Conservation (phyloP, 176 grass and related monocot genomes). For the Triticum urartu region DNA sequence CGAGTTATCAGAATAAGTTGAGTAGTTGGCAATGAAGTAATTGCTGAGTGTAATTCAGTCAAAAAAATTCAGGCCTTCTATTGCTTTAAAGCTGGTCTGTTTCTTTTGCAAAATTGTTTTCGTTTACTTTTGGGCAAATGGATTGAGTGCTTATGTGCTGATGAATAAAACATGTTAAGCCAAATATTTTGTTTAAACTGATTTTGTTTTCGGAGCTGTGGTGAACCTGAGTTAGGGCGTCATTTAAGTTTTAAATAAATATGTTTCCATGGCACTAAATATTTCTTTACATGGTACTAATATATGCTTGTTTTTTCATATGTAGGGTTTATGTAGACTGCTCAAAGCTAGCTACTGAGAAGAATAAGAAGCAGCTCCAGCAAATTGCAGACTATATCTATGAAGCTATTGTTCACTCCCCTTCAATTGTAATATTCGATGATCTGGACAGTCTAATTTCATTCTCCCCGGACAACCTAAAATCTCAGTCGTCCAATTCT, state of each 20-base stretch:
- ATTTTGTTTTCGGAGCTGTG: background rate
- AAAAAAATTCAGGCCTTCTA: background rate
- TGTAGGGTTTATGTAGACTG: constrained; percentile 72
- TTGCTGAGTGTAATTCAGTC: background rate
- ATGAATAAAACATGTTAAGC: background rate
- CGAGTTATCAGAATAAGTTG: background rate
- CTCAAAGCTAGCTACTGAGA: constrained; percentile 76
- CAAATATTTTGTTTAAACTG: constrained; percentile 1
- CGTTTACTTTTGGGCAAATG: background rate
- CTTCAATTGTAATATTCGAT: constrained; percentile 90
- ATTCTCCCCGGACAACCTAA: constrained; percentile 58
- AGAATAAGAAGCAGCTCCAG: constrained; percentile 55
- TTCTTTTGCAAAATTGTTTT: background rate
- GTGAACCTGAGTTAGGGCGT: background rate
- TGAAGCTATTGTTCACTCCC: constrained; percentile 67
- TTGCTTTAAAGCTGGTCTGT: background rate
- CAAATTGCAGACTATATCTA: constrained; percentile 62
- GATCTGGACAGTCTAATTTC: constrained; percentile 72
- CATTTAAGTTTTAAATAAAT: background rate
- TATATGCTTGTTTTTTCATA: constrained; percentile 9
- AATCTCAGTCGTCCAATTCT: constrained; percentile 60
- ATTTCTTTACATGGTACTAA: background rate
- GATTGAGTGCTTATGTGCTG: background rate
- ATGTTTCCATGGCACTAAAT: background rate
- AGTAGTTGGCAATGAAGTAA: background rate